These are phyloP conservation scores for Globisporangium radiosum DNA, from an alignment of 352 stramenopile genomes.

Conservation along the genomic window DNA sequence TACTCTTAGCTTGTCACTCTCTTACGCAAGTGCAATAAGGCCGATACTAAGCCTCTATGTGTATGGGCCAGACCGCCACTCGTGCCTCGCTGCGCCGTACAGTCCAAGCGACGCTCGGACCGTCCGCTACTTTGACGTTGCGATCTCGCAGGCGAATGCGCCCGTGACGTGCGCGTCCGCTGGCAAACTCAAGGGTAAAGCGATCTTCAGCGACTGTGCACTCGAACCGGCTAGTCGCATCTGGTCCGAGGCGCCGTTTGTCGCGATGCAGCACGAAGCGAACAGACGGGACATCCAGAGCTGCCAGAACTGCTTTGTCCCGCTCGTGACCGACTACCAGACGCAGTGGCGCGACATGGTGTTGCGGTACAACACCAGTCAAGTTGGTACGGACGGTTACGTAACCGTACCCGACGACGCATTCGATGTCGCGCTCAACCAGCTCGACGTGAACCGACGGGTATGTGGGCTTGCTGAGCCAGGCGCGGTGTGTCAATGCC, in stretches of 20 bases:
- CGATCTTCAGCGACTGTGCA: constrained; percentile 55
- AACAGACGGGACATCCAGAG: constrained; percentile 32
- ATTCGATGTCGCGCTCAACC: constrained; percentile 35
- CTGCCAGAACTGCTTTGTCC: constrained; percentile 73
- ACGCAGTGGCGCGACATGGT: constrained; percentile 41
- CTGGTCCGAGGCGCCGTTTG: constrained; percentile 64
- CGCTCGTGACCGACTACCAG: constrained; percentile 47
- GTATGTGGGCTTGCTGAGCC: constrained; percentile 41
- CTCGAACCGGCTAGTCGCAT: constrained; percentile 38
- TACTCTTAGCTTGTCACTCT: no score
- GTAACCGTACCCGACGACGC: constrained; percentile 16
- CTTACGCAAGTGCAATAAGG: no score
- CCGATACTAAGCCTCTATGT: no score
- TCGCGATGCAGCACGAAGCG: constrained; percentile 65
- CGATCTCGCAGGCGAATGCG: constrained; percentile 55
- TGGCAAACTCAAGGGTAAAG: constrained; percentile 61
- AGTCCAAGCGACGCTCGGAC: constrained; percentile 35
- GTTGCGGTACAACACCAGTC: constrained; percentile 16
- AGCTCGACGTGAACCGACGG: constrained; percentile 34
- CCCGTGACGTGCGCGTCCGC: constrained; percentile 53
- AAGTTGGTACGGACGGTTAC: not conserved
- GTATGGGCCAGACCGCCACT: constrained; percentile 16
- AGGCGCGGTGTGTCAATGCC: constrained; percentile 18
- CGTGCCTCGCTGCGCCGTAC: constrained; percentile 56
- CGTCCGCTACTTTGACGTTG: constrained; percentile 49